Percentiles rank a stretch among this genome's conserved stretches.
Evolutionary conservation across 495 filamentous ascomycete genomes (phyloP).

Genomic region (Daldinia childiae): DNA sequence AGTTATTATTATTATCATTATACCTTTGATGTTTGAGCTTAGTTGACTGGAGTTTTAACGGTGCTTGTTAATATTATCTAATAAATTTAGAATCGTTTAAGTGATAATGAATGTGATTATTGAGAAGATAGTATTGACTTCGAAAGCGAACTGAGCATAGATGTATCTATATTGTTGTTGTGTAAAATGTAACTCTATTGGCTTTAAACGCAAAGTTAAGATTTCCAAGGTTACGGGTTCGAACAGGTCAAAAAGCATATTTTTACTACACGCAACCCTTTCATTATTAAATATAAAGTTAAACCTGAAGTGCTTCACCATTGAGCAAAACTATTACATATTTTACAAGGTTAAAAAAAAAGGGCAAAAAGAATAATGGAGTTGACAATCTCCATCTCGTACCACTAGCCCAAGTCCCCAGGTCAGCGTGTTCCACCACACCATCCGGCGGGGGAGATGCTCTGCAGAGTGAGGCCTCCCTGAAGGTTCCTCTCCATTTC

Average conservation of each 20-base stretch:
- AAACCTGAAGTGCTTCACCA: background rate
- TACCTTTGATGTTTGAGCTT: slow-evolving; percentile 19
- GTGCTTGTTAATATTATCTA: background rate
- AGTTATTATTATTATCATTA: slow-evolving; percentile 12
- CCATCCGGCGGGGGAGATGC: slow-evolving; percentile 63
- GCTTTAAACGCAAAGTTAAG: slow-evolving; percentile 12
- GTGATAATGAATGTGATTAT: background rate
- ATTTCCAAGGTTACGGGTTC: slow-evolving; percentile 25
- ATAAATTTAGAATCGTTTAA: background rate
- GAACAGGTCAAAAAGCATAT: slow-evolving; percentile 14
- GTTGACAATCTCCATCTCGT: slow-evolving; percentile 60
- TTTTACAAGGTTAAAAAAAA: slow-evolving; percentile 33
- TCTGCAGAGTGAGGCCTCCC: slow-evolving; percentile 64
- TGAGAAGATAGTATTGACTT: background rate
- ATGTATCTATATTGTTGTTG: background rate
- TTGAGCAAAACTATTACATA: too few relatives aligned
- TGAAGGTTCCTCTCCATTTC: slow-evolving; percentile 62
- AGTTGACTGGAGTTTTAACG: slow-evolving; percentile 41
- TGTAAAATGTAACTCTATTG: background rate
- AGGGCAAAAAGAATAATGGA: slow-evolving; percentile 51
- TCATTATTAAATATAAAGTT: slow-evolving; percentile 2
- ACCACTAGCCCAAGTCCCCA: slow-evolving; percentile 57
- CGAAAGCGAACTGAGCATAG: background rate
- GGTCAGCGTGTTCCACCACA: slow-evolving; percentile 63
- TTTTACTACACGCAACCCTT: slow-evolving; percentile 12